A percentile compares a stretch with the other conserved stretches of the same genome.
Conservation (phyloP, 345 rosid species). For the Lepidium sativum region DNA sequence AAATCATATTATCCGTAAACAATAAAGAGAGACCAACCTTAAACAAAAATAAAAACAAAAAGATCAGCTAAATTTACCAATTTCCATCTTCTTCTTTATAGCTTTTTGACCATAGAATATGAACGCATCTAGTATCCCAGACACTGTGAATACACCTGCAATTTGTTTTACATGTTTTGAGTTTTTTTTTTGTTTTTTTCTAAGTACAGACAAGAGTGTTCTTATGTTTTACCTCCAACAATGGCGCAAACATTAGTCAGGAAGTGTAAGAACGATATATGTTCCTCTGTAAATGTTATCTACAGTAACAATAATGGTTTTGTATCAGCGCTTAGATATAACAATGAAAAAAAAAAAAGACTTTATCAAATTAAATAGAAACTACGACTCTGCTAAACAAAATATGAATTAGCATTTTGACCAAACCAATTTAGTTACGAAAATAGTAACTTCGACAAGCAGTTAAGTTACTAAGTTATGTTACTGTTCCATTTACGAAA, state of each 20-base stretch:
- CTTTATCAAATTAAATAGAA: no score
- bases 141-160: conserved; percentile 84
- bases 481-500: no score
- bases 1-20: neutral
- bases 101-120: conserved; percentile 87
- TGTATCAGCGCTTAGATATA: no score
- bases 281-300: conserved; percentile 81
- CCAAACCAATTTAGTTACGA: no score
- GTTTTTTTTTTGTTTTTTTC: no score
- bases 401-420: no score
- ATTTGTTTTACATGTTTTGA: neutral
- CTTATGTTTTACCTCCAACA: conserved; percentile 56
- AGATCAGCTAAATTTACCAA: conserved; percentile 74
- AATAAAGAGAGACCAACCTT: neutral
- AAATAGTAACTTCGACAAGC: no score
- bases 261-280: conserved; percentile 87
- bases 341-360: no score
- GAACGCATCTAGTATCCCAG: conserved; percentile 85
- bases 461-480: no score
- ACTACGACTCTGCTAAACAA: no score
- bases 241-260: conserved; percentile 88
- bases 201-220: no score
- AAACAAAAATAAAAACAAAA: neutral
- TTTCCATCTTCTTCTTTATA: conserved; percentile 94
- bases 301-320: conserved; percentile 4